Base-by-base conservation (phyloP, 768 basidiomycete genomes). In the Mycena indigotica region DNA sequence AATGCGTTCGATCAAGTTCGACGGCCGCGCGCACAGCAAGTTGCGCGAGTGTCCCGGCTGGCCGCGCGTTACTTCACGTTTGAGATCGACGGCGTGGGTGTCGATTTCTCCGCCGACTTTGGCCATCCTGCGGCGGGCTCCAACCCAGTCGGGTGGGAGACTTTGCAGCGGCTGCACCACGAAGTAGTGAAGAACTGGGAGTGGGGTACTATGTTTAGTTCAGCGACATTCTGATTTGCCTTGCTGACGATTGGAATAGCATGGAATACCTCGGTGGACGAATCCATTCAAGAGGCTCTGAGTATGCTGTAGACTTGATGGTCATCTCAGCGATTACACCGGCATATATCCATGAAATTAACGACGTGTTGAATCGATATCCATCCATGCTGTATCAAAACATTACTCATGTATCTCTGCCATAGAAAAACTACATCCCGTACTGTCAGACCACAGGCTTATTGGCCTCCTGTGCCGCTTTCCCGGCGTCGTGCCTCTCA, bases 161-260 rank as follows among this genome's bases (percentile, higher is more conserved):
- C 72, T 55, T 69, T 84, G 8, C 62, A 73, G 16, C 65, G 74
- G 38, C 66, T 86, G 3, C 76, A 73, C 5, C 66, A 73, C 29
- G 67, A 67, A 12, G 67, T 87, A 24, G 77, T 75, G 17, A 74
- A 74, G 65, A 80, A 78, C 48, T 86, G 84, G 84, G 80, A 83
- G 55, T 89, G 87, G 87, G 69, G 67, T 66, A 29, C 54, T 65
- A 66, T 51, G n/a, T 51, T 30, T 32, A 12, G n/a, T 6, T 26
- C n/a, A n/a, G 29, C 2, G 12, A 12, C 32, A 28, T 46, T 46
- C 32, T 29, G 6, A 15, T 23, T 44, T 44, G 8, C 15, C 23
- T 8, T 44, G 15, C 12, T 16, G 15, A 13, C 21, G 21, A 15
- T 25, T 25, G 45, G 2, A 28, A 15, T 28, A 65, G 69, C 78